phyloP scores from a whole-genome alignment of 306 rosid genomes.

The Trichosanthes truncata region DNA sequence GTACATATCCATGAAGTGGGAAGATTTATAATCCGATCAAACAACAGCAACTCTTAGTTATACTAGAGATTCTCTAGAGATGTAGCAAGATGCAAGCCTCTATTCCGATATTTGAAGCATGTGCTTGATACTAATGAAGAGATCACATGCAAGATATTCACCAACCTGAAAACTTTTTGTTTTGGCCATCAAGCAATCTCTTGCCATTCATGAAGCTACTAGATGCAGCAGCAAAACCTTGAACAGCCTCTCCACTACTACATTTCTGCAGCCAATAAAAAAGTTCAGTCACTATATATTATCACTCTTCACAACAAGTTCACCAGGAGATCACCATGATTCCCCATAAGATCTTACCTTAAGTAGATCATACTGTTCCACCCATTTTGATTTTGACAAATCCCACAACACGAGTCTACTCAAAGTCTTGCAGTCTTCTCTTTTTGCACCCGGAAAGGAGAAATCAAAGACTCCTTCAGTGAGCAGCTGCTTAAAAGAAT shows the following conservation, averaged over 20 bases:
- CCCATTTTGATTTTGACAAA: conserved; percentile 70
- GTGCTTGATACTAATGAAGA: neutral
- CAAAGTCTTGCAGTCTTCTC: conserved; percentile 77
- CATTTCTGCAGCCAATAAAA: conserved; percentile 43
- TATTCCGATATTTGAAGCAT: neutral
- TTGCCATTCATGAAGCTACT: conserved; percentile 34
- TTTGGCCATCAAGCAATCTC: conserved; percentile 47
- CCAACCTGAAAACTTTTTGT: conserved; percentile 71
- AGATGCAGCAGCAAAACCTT: conserved; percentile 35
- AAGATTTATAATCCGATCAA: neutral
- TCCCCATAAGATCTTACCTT: conserved; percentile 41
- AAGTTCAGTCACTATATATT: neutral
- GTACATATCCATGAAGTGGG: neutral
- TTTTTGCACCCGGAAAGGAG: conserved; percentile 52
- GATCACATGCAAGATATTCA: neutral
- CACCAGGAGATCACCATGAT: neutral
- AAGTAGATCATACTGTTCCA: conserved; percentile 51
- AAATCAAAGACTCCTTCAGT: conserved; percentile 73
- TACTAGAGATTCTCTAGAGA: neutral
- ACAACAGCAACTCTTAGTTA: neutral
- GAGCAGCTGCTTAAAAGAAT: conserved; percentile 80
- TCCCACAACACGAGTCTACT: conserved; percentile 54
- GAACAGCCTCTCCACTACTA: conserved; percentile 36
- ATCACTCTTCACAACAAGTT: neutral
- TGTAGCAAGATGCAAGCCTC: neutral